Percentiles rank a stretch among this genome's conserved stretches.
Evolutionary conservation across 306 rosid genomes (phyloP).

Genomic region (Benincasa hispida): DNA sequence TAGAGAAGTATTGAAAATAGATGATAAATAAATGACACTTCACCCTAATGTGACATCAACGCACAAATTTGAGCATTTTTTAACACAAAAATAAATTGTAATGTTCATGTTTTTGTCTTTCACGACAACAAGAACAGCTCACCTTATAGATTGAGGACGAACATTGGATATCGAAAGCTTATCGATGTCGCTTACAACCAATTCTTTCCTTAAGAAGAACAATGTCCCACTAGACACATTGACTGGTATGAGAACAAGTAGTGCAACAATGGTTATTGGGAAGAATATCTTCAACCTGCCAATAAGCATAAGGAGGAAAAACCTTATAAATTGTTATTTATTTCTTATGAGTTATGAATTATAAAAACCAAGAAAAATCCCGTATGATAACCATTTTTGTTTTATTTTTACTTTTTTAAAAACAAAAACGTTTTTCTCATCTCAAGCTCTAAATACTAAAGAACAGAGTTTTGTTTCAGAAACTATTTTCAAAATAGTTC

Average conservation of each 20-base stretch:
- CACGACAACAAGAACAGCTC: background rate
- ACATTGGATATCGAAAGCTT: constrained; percentile 95
- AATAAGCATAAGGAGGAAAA: background rate
- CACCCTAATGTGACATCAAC: background rate
- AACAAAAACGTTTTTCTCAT: background rate
- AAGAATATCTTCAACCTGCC: constrained; percentile 76
- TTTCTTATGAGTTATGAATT: background rate
- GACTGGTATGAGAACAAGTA: constrained; percentile 79
- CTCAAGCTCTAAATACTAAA: background rate
- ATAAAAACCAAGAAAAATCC: background rate
- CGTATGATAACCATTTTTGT: background rate
- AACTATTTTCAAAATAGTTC: background rate
- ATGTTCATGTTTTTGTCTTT: background rate
- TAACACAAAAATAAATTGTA: background rate
- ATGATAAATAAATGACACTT: background rate
- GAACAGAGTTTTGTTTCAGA: background rate
- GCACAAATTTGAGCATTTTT: background rate
- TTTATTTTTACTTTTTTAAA: too few species aligned
- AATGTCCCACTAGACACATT: constrained; percentile 82
- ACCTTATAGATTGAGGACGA: constrained; percentile 66
- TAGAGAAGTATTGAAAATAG: background rate
- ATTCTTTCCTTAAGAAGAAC: constrained; percentile 58
- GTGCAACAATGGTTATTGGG: constrained; percentile 70
- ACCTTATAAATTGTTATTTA: background rate
- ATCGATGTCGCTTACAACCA: constrained; percentile 84